Percentiles rank a stretch among this genome's conserved stretches.
These are phyloP conservation scores for Phyllostachys edulis DNA, from an alignment of 176 grass and related monocot genomes.

Conservation along the genomic window DNA sequence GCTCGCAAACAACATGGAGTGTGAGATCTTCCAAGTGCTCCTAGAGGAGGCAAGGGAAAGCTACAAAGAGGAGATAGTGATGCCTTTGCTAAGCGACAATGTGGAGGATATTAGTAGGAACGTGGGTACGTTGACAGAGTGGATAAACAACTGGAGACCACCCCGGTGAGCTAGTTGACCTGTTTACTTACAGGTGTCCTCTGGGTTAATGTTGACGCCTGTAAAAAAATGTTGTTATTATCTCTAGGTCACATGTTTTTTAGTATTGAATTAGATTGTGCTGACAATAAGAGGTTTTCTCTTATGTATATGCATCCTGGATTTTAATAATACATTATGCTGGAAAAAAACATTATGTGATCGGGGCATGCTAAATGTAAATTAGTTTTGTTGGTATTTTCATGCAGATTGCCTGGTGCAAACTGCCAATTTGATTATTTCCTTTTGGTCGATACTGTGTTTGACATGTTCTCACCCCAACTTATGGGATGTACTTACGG, in stretches of 20 bases:
- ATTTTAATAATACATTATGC: background rate
- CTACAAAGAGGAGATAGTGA: conserved; percentile 71
- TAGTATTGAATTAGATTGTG: conserved; percentile 1
- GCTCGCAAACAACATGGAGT: conserved; percentile 90
- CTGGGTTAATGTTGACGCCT: background rate
- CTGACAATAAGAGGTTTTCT: background rate
- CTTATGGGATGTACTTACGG: too few species aligned
- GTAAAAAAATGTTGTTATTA: background rate
- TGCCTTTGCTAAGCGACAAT: conserved; percentile 68
- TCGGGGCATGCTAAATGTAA: background rate
- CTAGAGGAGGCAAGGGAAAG: conserved; percentile 89
- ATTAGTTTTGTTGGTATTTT: background rate
- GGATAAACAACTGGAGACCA: conserved; percentile 80
- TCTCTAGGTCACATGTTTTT: background rate
- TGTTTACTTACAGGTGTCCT: background rate
- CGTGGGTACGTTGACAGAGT: conserved; percentile 63
- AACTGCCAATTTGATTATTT: background rate
- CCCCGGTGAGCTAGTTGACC: conserved; percentile 5
- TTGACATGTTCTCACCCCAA: too few species aligned
- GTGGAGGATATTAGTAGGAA: conserved; percentile 92
- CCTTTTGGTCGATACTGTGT: background rate
- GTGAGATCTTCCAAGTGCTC: conserved; percentile 93
- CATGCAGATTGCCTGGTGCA: background rate
- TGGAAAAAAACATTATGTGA: background rate
- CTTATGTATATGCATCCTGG: background rate